Base-by-base conservation (phyloP, 352 stramenopile genomes). In the Globisporangium orthogonon region DNA sequence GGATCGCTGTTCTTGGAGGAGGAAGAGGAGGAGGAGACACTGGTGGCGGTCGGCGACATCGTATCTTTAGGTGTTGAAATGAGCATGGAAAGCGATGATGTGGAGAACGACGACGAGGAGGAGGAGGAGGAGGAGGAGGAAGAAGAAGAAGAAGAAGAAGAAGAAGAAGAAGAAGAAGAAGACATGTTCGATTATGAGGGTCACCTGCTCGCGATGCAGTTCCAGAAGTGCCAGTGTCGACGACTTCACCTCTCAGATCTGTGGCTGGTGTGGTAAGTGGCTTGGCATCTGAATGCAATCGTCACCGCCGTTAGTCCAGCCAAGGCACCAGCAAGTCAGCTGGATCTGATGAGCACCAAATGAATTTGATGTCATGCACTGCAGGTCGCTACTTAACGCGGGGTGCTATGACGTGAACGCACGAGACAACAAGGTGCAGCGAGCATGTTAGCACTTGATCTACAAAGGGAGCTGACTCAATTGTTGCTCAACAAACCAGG, bases 161-260 rank as follows among this genome's bases (percentile, higher is more conserved):
- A 40, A 11, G 10, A 14, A 4, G 35, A 40, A 3, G 43, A 46
- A 4, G 50, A 62, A 3, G 51, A 60, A 4, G 50, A 61, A 6
- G 35, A 58, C 41, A 15, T 46, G 23, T 76, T 76, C n/a, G 61
- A 81, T 54, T 63, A 71, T 13, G 67, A 73, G 60, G 53, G 64
- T 33, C 66, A 83, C 33, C 58, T 87, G 1, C 50, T 89, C 9
- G 70, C 70, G n/a, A 80, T 83, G 66, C 67, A 86, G 58, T 83
- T 86, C 65, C 76, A 81, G 30, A 69, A 70, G 58, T 73, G 67
- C 49, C 66, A 79, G 52, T 69, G 70, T 52, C 53, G 65, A 4
- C 50, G 66, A 10, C 49, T 72, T 15, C 71, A 67, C 23, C 43
- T 82, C 41, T 47, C 52, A 28, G 74, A 80, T 17, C 52, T 86